Percentiles rank a stretch among this genome's conserved stretches.
phyloP scores from a whole-genome alignment of 2,329 filamentous ascomycete species.

The Fusarium armeniacum region DNA sequence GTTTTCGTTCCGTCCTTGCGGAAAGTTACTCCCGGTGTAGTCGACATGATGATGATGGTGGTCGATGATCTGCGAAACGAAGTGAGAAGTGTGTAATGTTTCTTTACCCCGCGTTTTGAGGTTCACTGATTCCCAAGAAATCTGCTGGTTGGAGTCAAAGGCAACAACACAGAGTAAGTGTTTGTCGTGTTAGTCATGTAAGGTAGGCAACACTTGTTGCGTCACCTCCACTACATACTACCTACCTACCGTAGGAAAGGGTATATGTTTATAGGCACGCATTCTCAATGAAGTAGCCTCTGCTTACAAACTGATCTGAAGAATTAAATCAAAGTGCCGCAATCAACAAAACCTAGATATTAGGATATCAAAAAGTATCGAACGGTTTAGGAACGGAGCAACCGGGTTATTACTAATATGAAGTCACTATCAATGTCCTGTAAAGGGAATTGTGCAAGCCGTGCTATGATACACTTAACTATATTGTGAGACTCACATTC shows the following conservation, averaged over 20 bases:
- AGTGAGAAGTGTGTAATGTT: not conserved
- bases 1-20: slow-evolving; percentile 50
- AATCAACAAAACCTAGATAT: not conserved
- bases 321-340: not conserved
- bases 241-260: too few relatives aligned
- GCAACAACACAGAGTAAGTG: not conserved
- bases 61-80: not conserved
- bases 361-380: not conserved
- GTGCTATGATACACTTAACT: not conserved
- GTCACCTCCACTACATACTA: slow-evolving; percentile 16
- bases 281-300: not conserved
- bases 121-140: not conserved
- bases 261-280: not conserved
- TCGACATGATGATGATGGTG: slow-evolving; percentile 37
- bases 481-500: not conserved
- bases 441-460: not conserved
- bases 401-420: not conserved
- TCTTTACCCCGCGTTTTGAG: slow-evolving; percentile 25
- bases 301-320: not conserved
- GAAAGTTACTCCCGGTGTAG: slow-evolving; percentile 34
- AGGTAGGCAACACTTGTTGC: slow-evolving; percentile 33
- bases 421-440: not conserved
- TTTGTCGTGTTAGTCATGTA: slow-evolving; percentile 7
- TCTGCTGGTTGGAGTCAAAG: slow-evolving; percentile 4
- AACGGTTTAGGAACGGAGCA: not conserved